phyloP scores from a whole-genome alignment of 73 alveolate species.

The Stentor coeruleus region DNA sequence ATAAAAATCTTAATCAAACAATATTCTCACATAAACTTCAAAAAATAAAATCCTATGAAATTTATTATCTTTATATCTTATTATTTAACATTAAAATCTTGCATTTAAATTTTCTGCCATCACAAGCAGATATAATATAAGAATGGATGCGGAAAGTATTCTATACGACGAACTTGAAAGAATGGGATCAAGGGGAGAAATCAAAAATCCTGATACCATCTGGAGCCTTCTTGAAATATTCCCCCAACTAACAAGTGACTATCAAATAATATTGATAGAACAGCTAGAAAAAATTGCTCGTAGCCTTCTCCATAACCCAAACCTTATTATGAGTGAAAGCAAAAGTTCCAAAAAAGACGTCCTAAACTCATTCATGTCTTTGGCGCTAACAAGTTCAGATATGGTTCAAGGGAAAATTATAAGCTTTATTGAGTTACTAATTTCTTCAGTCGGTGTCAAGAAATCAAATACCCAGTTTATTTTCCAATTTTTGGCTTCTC shows the following conservation, averaged over 20 bases:
- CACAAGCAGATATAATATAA: neutral
- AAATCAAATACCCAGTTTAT: neutral
- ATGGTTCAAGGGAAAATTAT: neutral
- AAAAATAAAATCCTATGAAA: neutral
- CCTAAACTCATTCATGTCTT: neutral
- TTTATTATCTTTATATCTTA: neutral
- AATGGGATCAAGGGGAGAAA: neutral
- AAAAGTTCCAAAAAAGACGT: neutral
- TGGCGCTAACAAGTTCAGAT: neutral
- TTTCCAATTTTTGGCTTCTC: slow-evolving; percentile 11
- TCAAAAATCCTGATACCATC: neutral
- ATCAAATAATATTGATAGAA: neutral
- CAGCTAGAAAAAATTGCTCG: slow-evolving; percentile 12
- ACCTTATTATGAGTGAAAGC: neutral
- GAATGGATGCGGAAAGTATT: neutral
- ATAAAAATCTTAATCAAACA: no score
- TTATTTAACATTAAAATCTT: neutral
- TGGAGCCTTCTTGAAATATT: neutral
- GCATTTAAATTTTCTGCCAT: neutral
- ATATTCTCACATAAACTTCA: neutral
- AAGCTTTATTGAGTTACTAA: neutral
- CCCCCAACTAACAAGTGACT: neutral
- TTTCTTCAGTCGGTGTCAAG: neutral
- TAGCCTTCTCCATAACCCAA: neutral
- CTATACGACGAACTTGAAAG: neutral